Conservation (phyloP, 2,329 filamentous ascomycete genomes). For the Myriosclerotinia curreyana region DNA sequence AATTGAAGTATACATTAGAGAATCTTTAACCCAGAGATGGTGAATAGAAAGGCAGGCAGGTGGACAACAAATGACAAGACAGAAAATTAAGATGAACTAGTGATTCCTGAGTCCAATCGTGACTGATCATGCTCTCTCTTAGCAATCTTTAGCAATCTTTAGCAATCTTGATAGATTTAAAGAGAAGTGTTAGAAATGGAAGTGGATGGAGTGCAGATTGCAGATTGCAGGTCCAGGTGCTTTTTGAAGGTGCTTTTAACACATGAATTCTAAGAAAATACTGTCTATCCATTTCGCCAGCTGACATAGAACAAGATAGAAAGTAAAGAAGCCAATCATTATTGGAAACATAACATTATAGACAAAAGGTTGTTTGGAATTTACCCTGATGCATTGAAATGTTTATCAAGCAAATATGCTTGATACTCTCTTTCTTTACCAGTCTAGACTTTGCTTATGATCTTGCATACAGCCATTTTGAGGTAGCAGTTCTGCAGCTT, state of each 20-base stretch:
- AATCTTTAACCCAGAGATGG: neutral
- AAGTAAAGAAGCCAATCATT: neutral
- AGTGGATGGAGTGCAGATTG: neutral
- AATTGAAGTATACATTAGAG: neutral
- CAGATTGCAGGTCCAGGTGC: neutral
- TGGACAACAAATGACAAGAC: neutral
- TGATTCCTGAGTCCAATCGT: neutral
- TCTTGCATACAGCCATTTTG: neutral
- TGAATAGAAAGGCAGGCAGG: constrained; percentile 3
- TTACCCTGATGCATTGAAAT: neutral
- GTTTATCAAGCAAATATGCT: neutral
- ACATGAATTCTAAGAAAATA: neutral
- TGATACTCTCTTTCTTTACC: neutral
- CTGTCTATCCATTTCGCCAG: too few relatives aligned
- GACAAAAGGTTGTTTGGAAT: neutral
- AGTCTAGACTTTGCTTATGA: neutral
- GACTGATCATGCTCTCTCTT: neutral
- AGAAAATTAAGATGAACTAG: neutral
- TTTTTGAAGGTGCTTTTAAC: neutral
- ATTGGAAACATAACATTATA: neutral
- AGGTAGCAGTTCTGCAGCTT: neutral
- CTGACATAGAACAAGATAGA: neutral
- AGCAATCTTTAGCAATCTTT: too few relatives aligned
- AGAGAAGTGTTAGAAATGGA: neutral
- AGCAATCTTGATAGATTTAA: neutral